Conservation (phyloP, 257 asterid genomes). For the Cynanchum wilfordii region DNA sequence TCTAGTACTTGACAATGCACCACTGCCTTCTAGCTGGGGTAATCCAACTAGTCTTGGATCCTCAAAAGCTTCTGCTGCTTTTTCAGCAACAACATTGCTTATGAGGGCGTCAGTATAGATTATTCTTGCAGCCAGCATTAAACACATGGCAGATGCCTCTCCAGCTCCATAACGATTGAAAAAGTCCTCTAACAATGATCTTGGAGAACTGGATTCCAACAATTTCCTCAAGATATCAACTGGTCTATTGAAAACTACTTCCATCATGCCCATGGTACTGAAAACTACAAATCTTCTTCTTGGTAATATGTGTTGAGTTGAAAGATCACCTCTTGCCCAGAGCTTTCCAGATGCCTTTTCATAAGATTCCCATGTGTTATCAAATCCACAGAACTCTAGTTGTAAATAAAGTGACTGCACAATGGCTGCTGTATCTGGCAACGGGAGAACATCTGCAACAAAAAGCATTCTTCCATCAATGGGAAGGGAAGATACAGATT, state of each 20-base stretch:
- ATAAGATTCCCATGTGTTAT: conserved; percentile 57
- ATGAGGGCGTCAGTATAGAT: conserved; percentile 54
- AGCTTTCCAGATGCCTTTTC: conserved; percentile 66
- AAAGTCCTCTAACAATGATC: conserved; percentile 80
- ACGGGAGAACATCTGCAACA: conserved; percentile 82
- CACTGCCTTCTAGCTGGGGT: conserved; percentile 92
- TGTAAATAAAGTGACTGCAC: conserved; percentile 84
- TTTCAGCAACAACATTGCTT: conserved; percentile 71
- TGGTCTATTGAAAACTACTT: conserved; percentile 89
- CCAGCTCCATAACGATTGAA: conserved; percentile 88
- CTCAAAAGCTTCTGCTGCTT: conserved; percentile 98
- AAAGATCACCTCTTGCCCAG: conserved; percentile 93
- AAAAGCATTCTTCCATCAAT: conserved; percentile 92
- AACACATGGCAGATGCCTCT: conserved; percentile 93
- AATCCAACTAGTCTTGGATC: conserved; percentile 94
- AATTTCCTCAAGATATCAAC: conserved; percentile 76
- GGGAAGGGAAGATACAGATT: conserved; percentile 75
- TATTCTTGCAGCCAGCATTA: conserved; percentile 84
- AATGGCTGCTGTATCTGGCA: conserved; percentile 67
- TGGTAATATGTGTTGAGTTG: conserved; percentile 85
- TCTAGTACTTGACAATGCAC: conserved; percentile 79
- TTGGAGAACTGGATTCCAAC: conserved; percentile 79
- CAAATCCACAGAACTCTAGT: conserved; percentile 56
- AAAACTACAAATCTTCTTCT: conserved; percentile 77
- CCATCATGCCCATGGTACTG: conserved; percentile 99